Evolutionary conservation across 2,329 filamentous ascomycete genomes (phyloP), one percentile per base, ranked within the genome.

Genomic region (Hymenoscyphus repandus): DNA sequence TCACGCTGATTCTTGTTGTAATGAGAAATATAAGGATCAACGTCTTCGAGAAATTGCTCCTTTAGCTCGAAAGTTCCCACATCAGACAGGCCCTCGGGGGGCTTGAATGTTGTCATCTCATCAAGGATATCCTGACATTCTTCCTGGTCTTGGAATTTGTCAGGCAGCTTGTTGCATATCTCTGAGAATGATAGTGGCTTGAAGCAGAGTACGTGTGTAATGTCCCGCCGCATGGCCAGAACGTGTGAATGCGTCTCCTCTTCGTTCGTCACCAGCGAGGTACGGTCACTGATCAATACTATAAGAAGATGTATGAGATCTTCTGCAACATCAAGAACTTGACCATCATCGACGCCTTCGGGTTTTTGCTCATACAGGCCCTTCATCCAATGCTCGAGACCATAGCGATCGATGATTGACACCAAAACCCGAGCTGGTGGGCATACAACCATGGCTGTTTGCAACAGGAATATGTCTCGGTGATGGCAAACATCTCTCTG

Each of bases 1-100:
- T 99, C 93, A 45, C 93, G 82, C 68, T 97, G 92, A 63, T 99
- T 99, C 66, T 96, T 95, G 63, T 85, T 95, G 69, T 96, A 99
- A 65, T 97, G 90, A 6, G 91, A 88, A 63, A 91, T 93, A 67
- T 96, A 99, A 1, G 95, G 93, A 66, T 99, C 95, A 45, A 99
- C 83, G 42, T 95, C 80, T 59, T 92, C 87, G 36, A 96, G 79
- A 61, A 85, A 93, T 54, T 95, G 82, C 4, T 87, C 82, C 65
- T 91, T 93, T 46, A 99, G 74, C 68, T 96, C 90, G 63, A 99
- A 99, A 0, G 89, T 95, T 51, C 95, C 93, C 13, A 91, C 88
- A 66, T 99, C 93, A 4, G 88, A 89, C 31, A 97, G 72, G 5
- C 92, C 93, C 68, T 99, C 93, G 0, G 93, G 93, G 9, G 90